Evolutionary conservation across 768 basidiomycete species (phyloP).

Genomic region (Tylopilus intermedius): DNA sequence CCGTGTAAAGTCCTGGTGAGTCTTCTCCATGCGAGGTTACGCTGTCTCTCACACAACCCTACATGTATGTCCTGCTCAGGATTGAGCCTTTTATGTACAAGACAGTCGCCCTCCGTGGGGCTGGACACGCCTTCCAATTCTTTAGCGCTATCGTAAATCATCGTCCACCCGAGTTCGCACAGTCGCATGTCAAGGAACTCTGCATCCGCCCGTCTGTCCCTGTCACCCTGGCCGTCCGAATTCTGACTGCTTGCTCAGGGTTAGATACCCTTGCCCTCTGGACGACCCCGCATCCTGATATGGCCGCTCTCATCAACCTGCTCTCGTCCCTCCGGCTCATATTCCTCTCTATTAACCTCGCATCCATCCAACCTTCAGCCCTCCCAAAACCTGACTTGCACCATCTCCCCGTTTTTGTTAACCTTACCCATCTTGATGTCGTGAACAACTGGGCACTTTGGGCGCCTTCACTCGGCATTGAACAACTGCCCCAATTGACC

Average conservation of each 20-base stretch:
- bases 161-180: slow-evolving; percentile 7
- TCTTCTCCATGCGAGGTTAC: neutral
- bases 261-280: slow-evolving; percentile 17
- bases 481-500: slow-evolving; percentile 9
- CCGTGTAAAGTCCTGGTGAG: slow-evolving; percentile 17
- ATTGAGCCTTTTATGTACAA: slow-evolving; percentile 20
- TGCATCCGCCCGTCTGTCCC: slow-evolving; percentile 16
- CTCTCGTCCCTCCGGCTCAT: slow-evolving; percentile 13
- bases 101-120: slow-evolving; percentile 12
- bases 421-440: slow-evolving; percentile 19
- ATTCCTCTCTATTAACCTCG: slow-evolving; percentile 16
- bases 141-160: slow-evolving; percentile 4
- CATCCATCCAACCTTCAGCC: neutral
- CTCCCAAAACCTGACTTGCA: neutral
- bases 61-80: slow-evolving; percentile 3
- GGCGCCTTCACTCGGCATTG: slow-evolving; percentile 16
- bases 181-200: slow-evolving; percentile 11
- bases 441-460: slow-evolving; percentile 19
- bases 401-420: slow-evolving; percentile 10
- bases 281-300: slow-evolving; percentile 6
- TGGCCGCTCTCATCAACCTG: neutral
- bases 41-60: neutral
- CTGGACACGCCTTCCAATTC: slow-evolving; percentile 9
- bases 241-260: slow-evolving; percentile 11
- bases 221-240: neutral